phyloP scores from a whole-genome alignment of 805 yeast species.

The Zygotorulaspora danielsina region DNA sequence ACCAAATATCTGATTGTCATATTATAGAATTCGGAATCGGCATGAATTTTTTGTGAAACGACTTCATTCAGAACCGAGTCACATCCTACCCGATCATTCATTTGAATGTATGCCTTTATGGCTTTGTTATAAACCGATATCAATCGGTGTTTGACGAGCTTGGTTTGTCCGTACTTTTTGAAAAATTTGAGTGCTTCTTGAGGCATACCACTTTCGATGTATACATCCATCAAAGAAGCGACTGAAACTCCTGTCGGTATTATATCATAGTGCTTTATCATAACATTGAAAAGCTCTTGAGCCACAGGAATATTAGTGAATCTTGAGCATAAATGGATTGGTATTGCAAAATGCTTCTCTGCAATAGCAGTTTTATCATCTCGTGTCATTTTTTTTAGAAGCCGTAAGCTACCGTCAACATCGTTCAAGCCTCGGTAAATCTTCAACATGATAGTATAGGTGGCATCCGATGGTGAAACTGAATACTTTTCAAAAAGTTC shows the following conservation, averaged over 20 bases:
- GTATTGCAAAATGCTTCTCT: constrained; percentile 27
- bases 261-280: constrained; percentile 30
- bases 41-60: constrained; percentile 9
- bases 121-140: constrained; percentile 25
- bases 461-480: constrained; percentile 26
- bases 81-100: constrained; percentile 16
- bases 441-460: constrained; percentile 30
- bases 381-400: constrained; percentile 30
- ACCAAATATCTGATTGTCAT: constrained; percentile 22
- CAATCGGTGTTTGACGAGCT: constrained; percentile 6
- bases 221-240: constrained; percentile 29
- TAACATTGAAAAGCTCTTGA: constrained; percentile 30
- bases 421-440: constrained; percentile 26
- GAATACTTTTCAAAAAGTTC: constrained; percentile 31
- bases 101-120: constrained; percentile 21
- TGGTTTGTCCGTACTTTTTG: constrained; percentile 15
- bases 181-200: constrained; percentile 23
- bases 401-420: constrained; percentile 32
- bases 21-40: constrained; percentile 26
- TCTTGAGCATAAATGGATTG: constrained; percentile 28
- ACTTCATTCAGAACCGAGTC: constrained; percentile 20
- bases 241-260: constrained; percentile 26
- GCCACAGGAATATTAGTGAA: constrained; percentile 29
- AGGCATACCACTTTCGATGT: constrained; percentile 21
- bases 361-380: constrained; percentile 14